Evolutionary conservation across 176 grass and related monocot genomes (phyloP), one percentile per base, ranked within the genome.

Genomic region (Sorghum bicolor): DNA sequence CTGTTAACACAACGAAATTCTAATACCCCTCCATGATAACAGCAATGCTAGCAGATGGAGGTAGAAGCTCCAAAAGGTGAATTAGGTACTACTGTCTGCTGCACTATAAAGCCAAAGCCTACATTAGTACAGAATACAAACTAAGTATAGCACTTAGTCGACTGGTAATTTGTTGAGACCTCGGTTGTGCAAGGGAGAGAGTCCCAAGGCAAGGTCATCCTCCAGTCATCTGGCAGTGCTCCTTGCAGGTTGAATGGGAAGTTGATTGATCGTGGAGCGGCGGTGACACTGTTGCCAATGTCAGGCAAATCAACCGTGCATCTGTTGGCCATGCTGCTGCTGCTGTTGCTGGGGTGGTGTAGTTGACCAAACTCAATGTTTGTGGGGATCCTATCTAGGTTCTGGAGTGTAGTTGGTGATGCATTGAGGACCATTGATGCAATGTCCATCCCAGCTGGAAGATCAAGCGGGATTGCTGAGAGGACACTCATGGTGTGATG

Each of bases 401-500:
- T 86, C 39, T 80, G 86, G 63, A 88, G 30, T 58, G 74, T 72
- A 24, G 53, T 52, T 2, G 95, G 72, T n/a, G 91, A 77, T 20
- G 87, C 28, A 29, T 92, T 98, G 36, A 94, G 38, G 60, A 99
- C 80, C 89, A 96, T 94, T 0, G 97, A 94, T 34, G 93, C 67
- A 2, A 89, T 81, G 74, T 99, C 93, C 50, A 92, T 89, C 71
- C 80, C 83, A 17, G 63, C 39, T 22, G 84, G 63, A 75, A 87
- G 70, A 80, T 90, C 85, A 47, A 84, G 80, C 2, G 80, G 89
- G 17, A 80, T 83, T 76, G 89, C 84, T 9, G 89, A 84, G 19
- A 87, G 75, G 62, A 90, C 77, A 84, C 89, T 75, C 80, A 87
- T 80, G 64, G 80, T 34, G 16, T 87, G 88, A 34, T 84, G 69